phyloP scores from a whole-genome alignment of 345 rosid species.

The Trapa bicornis region DNA sequence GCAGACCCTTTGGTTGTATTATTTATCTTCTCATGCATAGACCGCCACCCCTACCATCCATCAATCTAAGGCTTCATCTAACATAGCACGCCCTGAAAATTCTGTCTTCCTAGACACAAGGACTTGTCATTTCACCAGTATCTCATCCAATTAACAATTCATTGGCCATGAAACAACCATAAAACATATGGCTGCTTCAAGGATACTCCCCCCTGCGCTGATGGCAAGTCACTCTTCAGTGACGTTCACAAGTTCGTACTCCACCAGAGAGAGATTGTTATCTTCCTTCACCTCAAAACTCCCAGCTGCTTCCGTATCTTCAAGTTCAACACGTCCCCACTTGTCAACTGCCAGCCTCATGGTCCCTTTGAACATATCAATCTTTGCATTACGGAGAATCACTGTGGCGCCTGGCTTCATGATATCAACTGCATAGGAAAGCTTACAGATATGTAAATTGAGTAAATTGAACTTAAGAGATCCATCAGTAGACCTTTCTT shows the following conservation, averaged over 20 bases:
- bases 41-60: not conserved
- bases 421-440: slow-evolving; percentile 44
- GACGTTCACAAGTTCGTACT: slow-evolving; percentile 78
- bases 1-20: not conserved
- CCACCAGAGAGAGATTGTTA: slow-evolving; percentile 80
- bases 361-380: slow-evolving; percentile 93
- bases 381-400: slow-evolving; percentile 78
- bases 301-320: slow-evolving; percentile 36
- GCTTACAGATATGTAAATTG: not conserved
- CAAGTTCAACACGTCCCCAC: slow-evolving; percentile 83
- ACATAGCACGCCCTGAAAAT: slow-evolving; percentile 6
- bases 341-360: slow-evolving; percentile 98
- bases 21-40: not conserved
- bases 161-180: slow-evolving; percentile 5
- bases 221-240: slow-evolving; percentile 34
- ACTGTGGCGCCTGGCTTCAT: slow-evolving; percentile 58
- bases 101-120: slow-evolving; percentile 2
- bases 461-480: not conserved
- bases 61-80: slow-evolving; percentile 1
- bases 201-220: slow-evolving; percentile 13
- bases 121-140: slow-evolving; percentile 1
- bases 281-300: slow-evolving; percentile 45
- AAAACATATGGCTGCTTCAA: not conserved
- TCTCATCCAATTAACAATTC: not conserved
- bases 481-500: not conserved